phyloP scores from a whole-genome alignment of 2,329 filamentous ascomycete species.

The Endocalyx cinctus region DNA sequence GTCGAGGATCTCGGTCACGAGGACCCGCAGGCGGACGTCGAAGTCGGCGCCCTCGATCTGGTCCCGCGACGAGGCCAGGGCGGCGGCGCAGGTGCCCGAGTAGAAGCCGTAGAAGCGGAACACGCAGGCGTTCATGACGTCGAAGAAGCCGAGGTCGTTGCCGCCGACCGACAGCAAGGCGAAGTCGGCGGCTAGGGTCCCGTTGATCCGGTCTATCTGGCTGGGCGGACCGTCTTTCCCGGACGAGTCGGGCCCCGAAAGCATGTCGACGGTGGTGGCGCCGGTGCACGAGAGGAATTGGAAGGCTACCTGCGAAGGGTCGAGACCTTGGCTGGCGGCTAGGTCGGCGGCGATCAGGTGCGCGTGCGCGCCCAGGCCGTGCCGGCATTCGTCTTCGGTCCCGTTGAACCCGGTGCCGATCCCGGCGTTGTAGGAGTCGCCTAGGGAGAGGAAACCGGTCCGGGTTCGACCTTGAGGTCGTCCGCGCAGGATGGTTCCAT shows the following conservation, averaged over 20 bases:
- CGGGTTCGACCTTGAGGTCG: too few species aligned
- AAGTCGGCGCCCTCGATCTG: conserved; percentile 32
- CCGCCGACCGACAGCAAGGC: conserved; percentile 43
- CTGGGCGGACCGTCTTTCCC: too few species aligned
- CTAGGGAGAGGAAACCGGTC: conserved; percentile 37
- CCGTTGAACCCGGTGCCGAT: conserved; percentile 41
- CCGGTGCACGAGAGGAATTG: conserved; percentile 45
- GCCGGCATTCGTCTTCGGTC: conserved; percentile 37
- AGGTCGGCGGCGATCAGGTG: conserved; percentile 36
- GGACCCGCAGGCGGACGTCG: conserved; percentile 32
- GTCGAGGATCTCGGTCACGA: conserved; percentile 40
- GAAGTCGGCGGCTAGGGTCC: conserved; percentile 33
- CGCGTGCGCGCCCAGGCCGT: conserved; percentile 37
- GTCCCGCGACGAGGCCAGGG: conserved; percentile 30
- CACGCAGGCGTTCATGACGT: conserved; percentile 45
- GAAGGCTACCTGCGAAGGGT: conserved; percentile 29
- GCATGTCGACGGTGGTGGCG: conserved; percentile 35
- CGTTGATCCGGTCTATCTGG: conserved; percentile 39
- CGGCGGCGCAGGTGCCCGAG: conserved; percentile 39
- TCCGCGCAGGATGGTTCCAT: too few species aligned
- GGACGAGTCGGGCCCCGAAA: conserved; percentile 28
- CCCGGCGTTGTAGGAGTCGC: conserved; percentile 44
- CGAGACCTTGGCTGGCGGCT: conserved; percentile 15
- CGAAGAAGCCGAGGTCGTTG: conserved; percentile 46
- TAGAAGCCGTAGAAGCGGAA: conserved; percentile 46